phyloP scores from a whole-genome alignment of 2,329 filamentous ascomycete genomes.

The Penicillium sp. region DNA sequence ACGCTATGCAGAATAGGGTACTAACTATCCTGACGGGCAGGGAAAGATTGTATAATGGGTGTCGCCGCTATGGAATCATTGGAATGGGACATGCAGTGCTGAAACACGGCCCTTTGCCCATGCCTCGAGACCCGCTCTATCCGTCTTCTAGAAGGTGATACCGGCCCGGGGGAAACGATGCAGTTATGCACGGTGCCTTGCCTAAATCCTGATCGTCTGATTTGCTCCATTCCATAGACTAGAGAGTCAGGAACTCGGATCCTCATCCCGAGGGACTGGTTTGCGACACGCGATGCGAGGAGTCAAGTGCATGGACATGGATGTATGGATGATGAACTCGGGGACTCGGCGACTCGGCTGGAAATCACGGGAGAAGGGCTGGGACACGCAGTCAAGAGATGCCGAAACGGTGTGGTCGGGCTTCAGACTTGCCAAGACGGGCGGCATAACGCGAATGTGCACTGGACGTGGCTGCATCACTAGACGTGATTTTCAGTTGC shows the following conservation, averaged over 20 bases:
- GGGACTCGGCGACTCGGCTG: neutral
- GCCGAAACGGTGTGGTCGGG: neutral
- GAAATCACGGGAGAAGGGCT: neutral
- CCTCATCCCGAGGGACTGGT: neutral
- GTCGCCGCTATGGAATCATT: neutral
- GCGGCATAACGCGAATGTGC: neutral
- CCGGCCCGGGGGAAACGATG: neutral
- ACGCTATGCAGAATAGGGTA: conserved; percentile 1
- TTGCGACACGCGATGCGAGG: neutral
- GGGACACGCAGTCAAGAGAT: neutral
- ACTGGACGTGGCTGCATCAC: no score
- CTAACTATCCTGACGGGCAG: neutral
- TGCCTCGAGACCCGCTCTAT: neutral
- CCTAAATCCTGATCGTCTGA: neutral
- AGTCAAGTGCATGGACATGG: neutral
- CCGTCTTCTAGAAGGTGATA: neutral
- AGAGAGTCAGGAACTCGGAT: neutral
- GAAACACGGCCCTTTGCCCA: neutral
- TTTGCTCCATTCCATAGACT: neutral
- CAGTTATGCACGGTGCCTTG: neutral
- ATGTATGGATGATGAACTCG: neutral
- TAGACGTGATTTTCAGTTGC: neutral
- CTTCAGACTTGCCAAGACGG: neutral
- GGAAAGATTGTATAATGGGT: neutral
- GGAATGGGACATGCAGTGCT: neutral